Base-by-base conservation (phyloP, 176 grass and related monocot genomes). In the Musa itinerans region DNA sequence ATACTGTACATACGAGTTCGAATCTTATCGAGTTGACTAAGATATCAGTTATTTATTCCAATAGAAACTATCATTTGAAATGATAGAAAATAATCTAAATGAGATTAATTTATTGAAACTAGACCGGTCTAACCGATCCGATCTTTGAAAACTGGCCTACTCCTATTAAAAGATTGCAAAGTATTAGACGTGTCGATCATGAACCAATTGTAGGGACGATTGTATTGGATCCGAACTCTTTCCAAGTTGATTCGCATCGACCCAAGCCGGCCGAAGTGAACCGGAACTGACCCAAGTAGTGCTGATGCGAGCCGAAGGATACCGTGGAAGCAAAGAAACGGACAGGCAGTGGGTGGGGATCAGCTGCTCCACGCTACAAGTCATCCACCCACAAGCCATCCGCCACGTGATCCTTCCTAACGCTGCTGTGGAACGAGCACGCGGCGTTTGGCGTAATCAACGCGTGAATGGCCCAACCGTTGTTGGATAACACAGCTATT, bases 1-100 rank as follows among this genome's bases (percentile, higher is more conserved):
- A 34, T 0, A 0, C 0, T 5, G 0, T 4, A 0, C 3, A 34
- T 34, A 34, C 3, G 3, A 5, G 29, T 0, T 5, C 29, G 0
- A 5, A 26, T 1, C 1, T 0, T 26, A 1, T 26, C 1, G 2
- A 27, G 1, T 2, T 2, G 26, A 27, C 2, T 0, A 27, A 2
- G 26, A 27, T 1, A 0, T 27, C 4, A 5, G 0, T 6, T 43
- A 6, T 4, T 34, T 43, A 0, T 43, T 5, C 4, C 0, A 43
- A 43, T 43, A 43, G 0, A 43, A 43, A 43, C 6, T 43, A 43
- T 43, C 4, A 43, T 43, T 43, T 6, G 34, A 43, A 34, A 4
- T 3, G 4, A 6, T 0, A 0, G 34, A 43, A 34, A 4, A 34
- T 34, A 34, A 34, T 34, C 2, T 34, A 34, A 34, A 34, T 3